Conservation (phyloP, 164 flowering plant species). For the Platanus orientalis region DNA sequence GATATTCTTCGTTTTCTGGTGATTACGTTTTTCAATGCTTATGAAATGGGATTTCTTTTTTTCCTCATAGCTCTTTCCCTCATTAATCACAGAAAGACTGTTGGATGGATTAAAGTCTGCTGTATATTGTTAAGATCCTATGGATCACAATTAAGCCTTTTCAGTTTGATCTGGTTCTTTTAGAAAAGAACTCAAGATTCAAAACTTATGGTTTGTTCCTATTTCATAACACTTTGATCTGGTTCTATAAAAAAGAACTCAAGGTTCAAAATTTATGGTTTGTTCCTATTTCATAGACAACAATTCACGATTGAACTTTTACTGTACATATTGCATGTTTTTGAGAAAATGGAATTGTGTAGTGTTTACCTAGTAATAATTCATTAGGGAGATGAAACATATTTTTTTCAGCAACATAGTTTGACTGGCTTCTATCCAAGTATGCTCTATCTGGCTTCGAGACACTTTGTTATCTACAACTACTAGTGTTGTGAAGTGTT, state of each 20-base stretch:
- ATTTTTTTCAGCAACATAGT: not conserved
- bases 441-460: constrained; percentile 1
- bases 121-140: too few species aligned
- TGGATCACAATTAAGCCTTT: too few species aligned
- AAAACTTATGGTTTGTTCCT: not conserved
- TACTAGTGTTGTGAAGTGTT: too few species aligned
- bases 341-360: too few species aligned
- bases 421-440: not conserved
- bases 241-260: not conserved
- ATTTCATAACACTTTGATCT: too few species aligned
- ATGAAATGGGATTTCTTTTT: not conserved
- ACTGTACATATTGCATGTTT: too few species aligned
- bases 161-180: too few species aligned
- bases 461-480: too few species aligned
- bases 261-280: not conserved
- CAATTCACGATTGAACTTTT: not conserved
- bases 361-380: not conserved
- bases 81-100: not conserved
- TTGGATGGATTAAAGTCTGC: not conserved
- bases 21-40: not conserved
- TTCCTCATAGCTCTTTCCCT: not conserved
- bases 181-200: not conserved
- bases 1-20: not conserved
- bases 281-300: too few species aligned
- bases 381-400: not conserved